A percentile compares a stretch with the other conserved stretches of the same genome.
Conservation (phyloP, 306 rosid genomes). For the Cucurbita argyrosperma region DNA sequence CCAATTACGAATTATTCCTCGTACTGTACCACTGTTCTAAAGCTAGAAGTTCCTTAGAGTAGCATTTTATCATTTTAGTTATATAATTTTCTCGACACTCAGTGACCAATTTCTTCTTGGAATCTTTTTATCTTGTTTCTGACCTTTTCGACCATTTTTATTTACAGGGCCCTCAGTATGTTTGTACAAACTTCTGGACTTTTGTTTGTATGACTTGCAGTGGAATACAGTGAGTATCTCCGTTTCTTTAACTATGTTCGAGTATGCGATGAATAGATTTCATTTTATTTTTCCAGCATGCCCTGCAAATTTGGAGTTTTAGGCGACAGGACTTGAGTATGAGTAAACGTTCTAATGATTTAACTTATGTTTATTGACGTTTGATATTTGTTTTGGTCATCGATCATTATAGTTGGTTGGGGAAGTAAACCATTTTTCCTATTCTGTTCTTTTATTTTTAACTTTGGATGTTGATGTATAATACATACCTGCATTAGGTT, state of each 20-base stretch:
- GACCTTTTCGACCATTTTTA: background rate
- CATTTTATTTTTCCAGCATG: background rate
- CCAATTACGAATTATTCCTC: background rate
- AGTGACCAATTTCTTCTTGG: background rate
- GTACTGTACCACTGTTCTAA: background rate
- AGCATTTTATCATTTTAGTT: background rate
- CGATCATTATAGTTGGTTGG: background rate
- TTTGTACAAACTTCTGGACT: conserved; percentile 64
- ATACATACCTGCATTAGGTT: background rate
- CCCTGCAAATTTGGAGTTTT: background rate
- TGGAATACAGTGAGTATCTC: conserved; percentile 71
- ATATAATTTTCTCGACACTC: too few relatives aligned
- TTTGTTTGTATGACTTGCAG: conserved; percentile 66
- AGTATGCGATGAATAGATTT: background rate
- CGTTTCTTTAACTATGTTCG: background rate
- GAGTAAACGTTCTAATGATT: background rate
- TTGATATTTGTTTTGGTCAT: background rate
- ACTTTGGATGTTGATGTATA: background rate
- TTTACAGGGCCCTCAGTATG: conserved; percentile 77
- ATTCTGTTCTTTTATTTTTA: background rate
- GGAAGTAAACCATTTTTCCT: background rate
- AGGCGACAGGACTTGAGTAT: background rate
- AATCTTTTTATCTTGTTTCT: background rate
- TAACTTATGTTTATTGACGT: background rate
- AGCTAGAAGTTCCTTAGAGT: background rate